Conservation (phyloP, 352 stramenopile species). For the Phytopythium boreale region DNA sequence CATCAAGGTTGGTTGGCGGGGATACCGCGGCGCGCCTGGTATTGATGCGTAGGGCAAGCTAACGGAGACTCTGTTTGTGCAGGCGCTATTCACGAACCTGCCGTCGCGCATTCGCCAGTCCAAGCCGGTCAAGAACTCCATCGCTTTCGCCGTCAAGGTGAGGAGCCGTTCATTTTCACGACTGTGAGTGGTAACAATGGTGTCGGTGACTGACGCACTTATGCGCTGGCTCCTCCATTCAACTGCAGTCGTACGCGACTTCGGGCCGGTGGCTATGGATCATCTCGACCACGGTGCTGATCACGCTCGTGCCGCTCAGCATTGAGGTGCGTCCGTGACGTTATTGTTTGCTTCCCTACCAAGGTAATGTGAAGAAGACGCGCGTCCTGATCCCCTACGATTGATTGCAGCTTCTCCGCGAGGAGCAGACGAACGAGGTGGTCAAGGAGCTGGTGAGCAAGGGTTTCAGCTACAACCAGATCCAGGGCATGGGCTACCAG, state of each 20-base stretch:
- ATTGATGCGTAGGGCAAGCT: not conserved
- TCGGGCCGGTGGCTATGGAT: slow-evolving; percentile 78
- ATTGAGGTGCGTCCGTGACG: slow-evolving; percentile 65
- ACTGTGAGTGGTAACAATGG: no score
- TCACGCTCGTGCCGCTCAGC: slow-evolving; percentile 82
- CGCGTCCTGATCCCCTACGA: slow-evolving; percentile 2
- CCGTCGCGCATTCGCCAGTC: slow-evolving; percentile 66
- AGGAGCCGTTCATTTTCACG: not conserved
- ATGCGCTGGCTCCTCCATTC: slow-evolving; percentile 6
- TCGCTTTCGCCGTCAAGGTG: slow-evolving; percentile 58
- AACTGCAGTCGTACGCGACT: slow-evolving; percentile 44
- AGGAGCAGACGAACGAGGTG: slow-evolving; percentile 83
- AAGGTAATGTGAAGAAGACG: not conserved
- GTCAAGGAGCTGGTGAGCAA: slow-evolving; percentile 80
- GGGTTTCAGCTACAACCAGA: slow-evolving; percentile 82
- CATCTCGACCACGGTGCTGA: slow-evolving; percentile 77
- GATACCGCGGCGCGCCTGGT: not conserved
- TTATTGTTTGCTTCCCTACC: not conserved
- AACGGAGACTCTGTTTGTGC: slow-evolving; percentile 1
- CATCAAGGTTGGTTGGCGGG: slow-evolving; percentile 36
- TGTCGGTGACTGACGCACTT: not conserved
- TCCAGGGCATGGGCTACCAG: slow-evolving; percentile 84
- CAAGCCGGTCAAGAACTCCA: slow-evolving; percentile 51
- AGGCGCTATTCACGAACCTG: slow-evolving; percentile 72
- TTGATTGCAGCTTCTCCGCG: slow-evolving; percentile 53